Percentiles rank a stretch among this genome's conserved stretches.
Evolutionary conservation across 257 asterid species (phyloP).

Genomic region (Galeopsis tetrahit): DNA sequence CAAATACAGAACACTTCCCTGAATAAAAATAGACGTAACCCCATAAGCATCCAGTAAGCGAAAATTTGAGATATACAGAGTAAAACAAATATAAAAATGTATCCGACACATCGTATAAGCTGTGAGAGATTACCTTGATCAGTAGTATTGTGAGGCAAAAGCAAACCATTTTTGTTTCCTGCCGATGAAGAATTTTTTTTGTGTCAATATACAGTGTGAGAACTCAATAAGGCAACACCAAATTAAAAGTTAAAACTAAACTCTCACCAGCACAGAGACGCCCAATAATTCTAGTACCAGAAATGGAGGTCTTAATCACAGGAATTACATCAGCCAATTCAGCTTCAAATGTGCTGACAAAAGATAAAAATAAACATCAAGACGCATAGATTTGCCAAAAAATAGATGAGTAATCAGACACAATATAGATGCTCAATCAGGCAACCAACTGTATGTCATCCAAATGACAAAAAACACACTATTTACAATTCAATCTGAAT

Average conservation of each 20-base stretch:
- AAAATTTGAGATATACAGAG: not conserved
- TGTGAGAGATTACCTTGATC: constrained; percentile 71
- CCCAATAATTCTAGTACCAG: constrained; percentile 91
- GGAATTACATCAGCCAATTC: constrained; percentile 85
- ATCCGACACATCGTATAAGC: not conserved
- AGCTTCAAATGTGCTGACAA: constrained; percentile 75
- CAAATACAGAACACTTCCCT: not conserved
- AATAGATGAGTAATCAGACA: no score
- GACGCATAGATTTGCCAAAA: no score
- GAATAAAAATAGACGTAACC: not conserved
- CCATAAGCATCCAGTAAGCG: constrained; percentile 11
- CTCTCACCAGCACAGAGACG: constrained; percentile 82
- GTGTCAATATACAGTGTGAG: not conserved
- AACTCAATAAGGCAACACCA: not conserved
- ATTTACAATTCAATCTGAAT: no score
- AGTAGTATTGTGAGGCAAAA: constrained; percentile 91
- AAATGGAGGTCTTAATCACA: constrained; percentile 82
- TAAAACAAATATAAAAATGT: not conserved
- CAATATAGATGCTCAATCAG: no score
- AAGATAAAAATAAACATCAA: constrained; percentile 42
- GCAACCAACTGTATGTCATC: no score
- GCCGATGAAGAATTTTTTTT: constrained; percentile 18
- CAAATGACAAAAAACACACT: no score
- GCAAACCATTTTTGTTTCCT: constrained; percentile 97
- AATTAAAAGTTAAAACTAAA: not conserved